These are phyloP conservation scores for Corniculantispora saksenae DNA, from an alignment of 2,329 filamentous ascomycete species.

Conservation along the genomic window DNA sequence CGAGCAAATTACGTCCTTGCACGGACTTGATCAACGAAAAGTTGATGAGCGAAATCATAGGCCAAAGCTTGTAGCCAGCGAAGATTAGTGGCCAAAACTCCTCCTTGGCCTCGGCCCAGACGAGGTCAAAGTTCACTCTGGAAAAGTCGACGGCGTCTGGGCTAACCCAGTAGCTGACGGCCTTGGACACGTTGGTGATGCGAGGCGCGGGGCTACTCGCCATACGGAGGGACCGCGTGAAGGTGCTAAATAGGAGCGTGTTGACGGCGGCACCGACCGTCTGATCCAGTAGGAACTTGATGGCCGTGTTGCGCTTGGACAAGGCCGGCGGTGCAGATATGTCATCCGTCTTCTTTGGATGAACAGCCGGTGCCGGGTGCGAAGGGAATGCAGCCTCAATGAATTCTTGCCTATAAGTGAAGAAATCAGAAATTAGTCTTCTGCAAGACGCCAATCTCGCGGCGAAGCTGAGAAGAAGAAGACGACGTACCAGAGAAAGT, in stretches of 20 bases:
- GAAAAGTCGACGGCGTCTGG: constrained; percentile 45
- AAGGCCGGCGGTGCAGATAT: constrained; percentile 46
- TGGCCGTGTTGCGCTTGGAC: constrained; percentile 62
- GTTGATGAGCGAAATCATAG: constrained; percentile 67
- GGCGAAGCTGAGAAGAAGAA: neutral
- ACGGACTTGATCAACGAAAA: constrained; percentile 71
- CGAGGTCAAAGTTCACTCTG: constrained; percentile 45
- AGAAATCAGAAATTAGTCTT: neutral
- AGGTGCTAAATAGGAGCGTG: constrained; percentile 63
- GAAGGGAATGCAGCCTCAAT: constrained; percentile 76
- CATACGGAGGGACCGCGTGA: constrained; percentile 56
- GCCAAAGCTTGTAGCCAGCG: constrained; percentile 72
- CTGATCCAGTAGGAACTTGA: constrained; percentile 71
- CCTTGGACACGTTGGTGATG: constrained; percentile 37
- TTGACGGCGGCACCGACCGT: constrained; percentile 66
- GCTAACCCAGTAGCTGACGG: constrained; percentile 37
- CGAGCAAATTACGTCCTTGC: constrained; percentile 68
- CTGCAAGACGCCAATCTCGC: too few species aligned
- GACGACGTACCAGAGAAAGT: constrained; percentile 73
- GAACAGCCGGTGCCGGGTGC: constrained; percentile 46
- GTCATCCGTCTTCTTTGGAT: constrained; percentile 36
- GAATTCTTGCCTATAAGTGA: constrained; percentile 62
- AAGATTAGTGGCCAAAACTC: constrained; percentile 66
- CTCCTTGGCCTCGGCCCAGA: constrained; percentile 44
- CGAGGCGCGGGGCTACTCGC: constrained; percentile 47